phyloP scores from a whole-genome alignment of 1,284 basidiomycete species.

The Thecaphora frezii region DNA sequence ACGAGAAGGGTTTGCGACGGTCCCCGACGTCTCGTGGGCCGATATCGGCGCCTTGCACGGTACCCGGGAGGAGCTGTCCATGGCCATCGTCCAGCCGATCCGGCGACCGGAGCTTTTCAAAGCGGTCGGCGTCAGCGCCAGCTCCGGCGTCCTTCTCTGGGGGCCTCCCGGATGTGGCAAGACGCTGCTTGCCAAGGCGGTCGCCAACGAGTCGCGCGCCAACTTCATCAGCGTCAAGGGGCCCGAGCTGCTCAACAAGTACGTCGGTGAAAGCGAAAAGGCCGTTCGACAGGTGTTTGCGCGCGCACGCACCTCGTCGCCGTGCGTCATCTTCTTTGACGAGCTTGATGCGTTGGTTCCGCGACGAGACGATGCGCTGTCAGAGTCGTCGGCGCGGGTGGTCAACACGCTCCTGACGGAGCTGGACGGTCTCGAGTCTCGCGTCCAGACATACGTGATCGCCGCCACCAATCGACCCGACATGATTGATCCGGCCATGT shows the following conservation, averaged over 20 bases:
- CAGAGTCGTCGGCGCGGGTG: constrained; percentile 92
- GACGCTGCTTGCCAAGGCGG: constrained; percentile 91
- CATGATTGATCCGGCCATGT: constrained; percentile 99
- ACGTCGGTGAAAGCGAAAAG: constrained; percentile 94
- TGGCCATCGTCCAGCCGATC: constrained; percentile 96
- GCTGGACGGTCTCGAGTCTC: constrained; percentile 86
- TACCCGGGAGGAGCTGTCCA: constrained; percentile 86
- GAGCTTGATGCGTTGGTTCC: constrained; percentile 96
- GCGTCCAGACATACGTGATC: constrained; percentile 87
- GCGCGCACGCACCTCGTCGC: constrained; percentile 79
- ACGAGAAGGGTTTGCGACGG: constrained; percentile 94
- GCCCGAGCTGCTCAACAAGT: constrained; percentile 92
- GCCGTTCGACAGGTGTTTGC: constrained; percentile 92
- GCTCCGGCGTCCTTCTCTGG: constrained; percentile 85
- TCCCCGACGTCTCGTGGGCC: constrained; percentile 91
- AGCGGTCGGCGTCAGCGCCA: constrained; percentile 77
- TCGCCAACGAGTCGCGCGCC: constrained; percentile 88
- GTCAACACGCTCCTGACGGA: constrained; percentile 97
- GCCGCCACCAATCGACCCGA: constrained; percentile 97
- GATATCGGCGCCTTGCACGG: constrained; percentile 88
- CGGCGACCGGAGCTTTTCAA: constrained; percentile 83
- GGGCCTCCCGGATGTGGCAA: constrained; percentile 97
- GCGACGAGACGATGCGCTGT: constrained; percentile 82
- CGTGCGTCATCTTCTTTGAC: constrained; percentile 92
- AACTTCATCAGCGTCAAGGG: constrained; percentile 98